Base-by-base conservation (phyloP, 768 basidiomycete species). In the Omphalotus guepiniiformis region DNA sequence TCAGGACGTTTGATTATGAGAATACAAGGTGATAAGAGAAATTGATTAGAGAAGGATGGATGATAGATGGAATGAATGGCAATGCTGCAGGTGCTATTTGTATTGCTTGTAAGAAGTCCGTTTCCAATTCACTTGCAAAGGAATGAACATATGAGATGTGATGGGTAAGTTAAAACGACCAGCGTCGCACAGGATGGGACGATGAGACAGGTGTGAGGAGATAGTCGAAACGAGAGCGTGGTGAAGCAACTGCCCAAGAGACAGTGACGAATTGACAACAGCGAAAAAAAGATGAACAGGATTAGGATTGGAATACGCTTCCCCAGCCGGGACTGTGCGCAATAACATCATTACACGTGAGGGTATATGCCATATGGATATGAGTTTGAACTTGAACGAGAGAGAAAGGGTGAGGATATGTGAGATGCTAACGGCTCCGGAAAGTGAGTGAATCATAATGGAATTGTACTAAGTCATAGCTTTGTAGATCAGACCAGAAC, bases 321-420 rank as follows among this genome's bases (percentile, higher is more conserved):
- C 28, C 28, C 22, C 32, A 32, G n/a, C 30, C 9, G 22, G 12
- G 19, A 27, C 13, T 29, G 22, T 42, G 41, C 41, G 41, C 41
- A 45, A 35, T 45, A 45, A 45, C 43, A 45, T 45, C 43, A 45
- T 45, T 45, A 45, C 43, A 45, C 43, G 34, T 45, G 46, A 23
- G 46, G 46, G 46, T 47, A 47, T 47, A 47, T 47, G 46, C 37
- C 46, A 47, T 36, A 38, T 38, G 39, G 25, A 28, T 42, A 42
- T 42, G 41, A 39, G 21, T 39, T 39, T 25, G 22, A 26, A 40
- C 19, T 21, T 7, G 39, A 26, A 40, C 7, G 23, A 19, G 21
- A 40, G 22, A 4, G 25, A 42, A 47, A 39, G n/a, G 38, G 28
- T 39, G 27, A 25, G 23, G 36, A 38, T 47, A 39, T 47, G 37